Percentiles rank a stretch among this genome's conserved stretches.
These are phyloP conservation scores for Clarireedia homoeocarpa DNA, from an alignment of 2,329 filamentous ascomycete genomes.

Conservation along the genomic window DNA sequence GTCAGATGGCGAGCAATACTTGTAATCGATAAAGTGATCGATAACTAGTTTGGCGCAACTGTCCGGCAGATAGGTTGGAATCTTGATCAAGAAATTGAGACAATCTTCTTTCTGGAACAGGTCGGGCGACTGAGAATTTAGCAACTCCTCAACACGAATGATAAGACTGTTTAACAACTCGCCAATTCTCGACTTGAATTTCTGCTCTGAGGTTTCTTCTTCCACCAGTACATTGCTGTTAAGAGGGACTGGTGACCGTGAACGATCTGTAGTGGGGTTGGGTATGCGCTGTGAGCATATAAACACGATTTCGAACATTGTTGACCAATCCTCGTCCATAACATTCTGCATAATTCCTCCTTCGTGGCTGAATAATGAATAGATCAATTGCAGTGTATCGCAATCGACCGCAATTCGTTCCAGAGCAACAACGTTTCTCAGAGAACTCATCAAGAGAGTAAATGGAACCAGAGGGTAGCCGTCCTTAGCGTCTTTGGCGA, in stretches of 20 bases:
- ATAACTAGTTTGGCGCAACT: conserved; percentile 56
- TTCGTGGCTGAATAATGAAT: conserved; percentile 46
- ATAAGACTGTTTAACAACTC: conserved; percentile 27
- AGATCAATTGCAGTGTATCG: conserved; percentile 34
- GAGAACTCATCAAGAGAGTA: conserved; percentile 48
- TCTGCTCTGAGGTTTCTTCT: conserved; percentile 19
- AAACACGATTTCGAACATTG: conserved; percentile 50
- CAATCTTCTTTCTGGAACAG: conserved; percentile 59
- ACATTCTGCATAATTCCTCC: conserved; percentile 48
- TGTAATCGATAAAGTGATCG: conserved; percentile 59
- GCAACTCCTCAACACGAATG: conserved; percentile 25
- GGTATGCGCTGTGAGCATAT: conserved; percentile 38
- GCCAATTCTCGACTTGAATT: conserved; percentile 19
- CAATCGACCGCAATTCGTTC: conserved; percentile 28
- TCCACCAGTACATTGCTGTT: conserved; percentile 5
- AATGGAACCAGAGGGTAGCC: conserved; percentile 54
- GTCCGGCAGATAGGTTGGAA: conserved; percentile 56
- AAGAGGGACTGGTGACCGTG: conserved; percentile 15
- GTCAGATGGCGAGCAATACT: conserved; percentile 66
- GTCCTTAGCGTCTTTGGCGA: conserved; percentile 51
- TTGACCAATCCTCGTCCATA: conserved; percentile 58
- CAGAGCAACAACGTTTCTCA: conserved; percentile 40
- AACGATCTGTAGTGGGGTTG: conserved; percentile 19
- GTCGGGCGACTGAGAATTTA: conserved; percentile 37
- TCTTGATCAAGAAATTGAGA: conserved; percentile 56